Evolutionary conservation across 352 stramenopile species (phyloP).

Genomic region (Globisporangium viniferum): DNA sequence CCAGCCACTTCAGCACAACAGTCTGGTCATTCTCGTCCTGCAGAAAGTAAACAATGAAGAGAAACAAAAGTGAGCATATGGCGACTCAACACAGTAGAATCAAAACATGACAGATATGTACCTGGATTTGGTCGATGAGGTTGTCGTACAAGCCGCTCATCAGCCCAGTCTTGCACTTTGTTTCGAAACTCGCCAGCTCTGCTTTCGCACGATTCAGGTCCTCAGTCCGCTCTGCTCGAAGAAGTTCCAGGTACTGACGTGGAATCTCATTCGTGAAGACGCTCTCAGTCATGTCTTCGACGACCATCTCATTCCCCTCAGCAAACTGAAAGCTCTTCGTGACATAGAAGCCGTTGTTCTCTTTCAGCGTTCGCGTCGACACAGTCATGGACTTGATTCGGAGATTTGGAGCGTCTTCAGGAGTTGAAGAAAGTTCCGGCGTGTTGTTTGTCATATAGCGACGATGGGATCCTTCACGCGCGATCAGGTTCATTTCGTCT

Average conservation of each 20-base stretch:
- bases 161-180: slow-evolving; percentile 62
- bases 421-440: slow-evolving; percentile 15
- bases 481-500: slow-evolving; percentile 59
- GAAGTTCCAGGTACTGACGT: slow-evolving; percentile 70
- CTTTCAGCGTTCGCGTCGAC: slow-evolving; percentile 65
- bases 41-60: neutral
- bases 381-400: slow-evolving; percentile 75
- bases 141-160: slow-evolving; percentile 71
- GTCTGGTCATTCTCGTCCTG: slow-evolving; percentile 71
- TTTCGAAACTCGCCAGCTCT: slow-evolving; percentile 55
- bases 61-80: neutral
- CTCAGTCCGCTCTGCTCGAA: slow-evolving; percentile 47
- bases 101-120: slow-evolving; percentile 1
- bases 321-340: slow-evolving; percentile 82
- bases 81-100: neutral
- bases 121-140: slow-evolving; percentile 82
- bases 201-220: slow-evolving; percentile 51
- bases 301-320: slow-evolving; percentile 67
- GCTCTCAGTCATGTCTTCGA: slow-evolving; percentile 81
- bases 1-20: slow-evolving; percentile 67
- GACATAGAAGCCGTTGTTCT: slow-evolving; percentile 73
- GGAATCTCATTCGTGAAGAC: slow-evolving; percentile 79
- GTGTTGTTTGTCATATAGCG: slow-evolving; percentile 28
- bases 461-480: slow-evolving; percentile 53
- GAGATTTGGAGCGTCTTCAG: slow-evolving; percentile 34